Evolutionary conservation across 2,329 filamentous ascomycete species (phyloP).

Genomic region (Dendrostoma leiphaemia): DNA sequence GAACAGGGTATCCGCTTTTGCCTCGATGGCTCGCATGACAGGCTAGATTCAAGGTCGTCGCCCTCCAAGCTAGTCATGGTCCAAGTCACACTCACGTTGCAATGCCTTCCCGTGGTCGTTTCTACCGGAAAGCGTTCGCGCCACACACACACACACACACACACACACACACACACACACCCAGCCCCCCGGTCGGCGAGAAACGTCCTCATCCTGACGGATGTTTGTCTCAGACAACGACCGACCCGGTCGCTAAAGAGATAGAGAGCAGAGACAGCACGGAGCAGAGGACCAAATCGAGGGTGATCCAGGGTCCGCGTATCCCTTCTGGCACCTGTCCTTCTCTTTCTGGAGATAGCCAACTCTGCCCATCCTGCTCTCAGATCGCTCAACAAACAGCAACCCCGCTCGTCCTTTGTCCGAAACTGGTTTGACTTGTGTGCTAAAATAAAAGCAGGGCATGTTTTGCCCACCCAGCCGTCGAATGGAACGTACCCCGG

Average conservation of each 20-base stretch:
- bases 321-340: too few species aligned
- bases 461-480: neutral
- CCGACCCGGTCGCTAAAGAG: constrained; percentile 3
- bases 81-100: neutral
- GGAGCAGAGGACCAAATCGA: neutral
- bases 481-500: neutral
- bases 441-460: neutral
- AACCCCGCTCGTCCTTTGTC: neutral
- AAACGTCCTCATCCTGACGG: neutral
- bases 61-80: neutral
- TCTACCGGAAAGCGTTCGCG: neutral
- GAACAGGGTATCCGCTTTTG: neutral
- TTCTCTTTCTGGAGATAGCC: neutral
- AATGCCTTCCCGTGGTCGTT: neutral
- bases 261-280: neutral
- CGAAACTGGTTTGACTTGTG: constrained; percentile 1
- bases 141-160: too few species aligned
- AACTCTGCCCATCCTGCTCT: neutral
- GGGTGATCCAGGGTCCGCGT: too few species aligned
- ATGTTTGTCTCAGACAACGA: constrained; percentile 15
- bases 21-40: neutral
- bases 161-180: too few species aligned
- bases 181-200: too few species aligned
- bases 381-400: neutral
- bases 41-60: neutral